Percentiles rank a stretch among this genome's conserved stretches.
Evolutionary conservation across 768 basidiomycete genomes (phyloP).

Genomic region (Termitomyces sp.): DNA sequence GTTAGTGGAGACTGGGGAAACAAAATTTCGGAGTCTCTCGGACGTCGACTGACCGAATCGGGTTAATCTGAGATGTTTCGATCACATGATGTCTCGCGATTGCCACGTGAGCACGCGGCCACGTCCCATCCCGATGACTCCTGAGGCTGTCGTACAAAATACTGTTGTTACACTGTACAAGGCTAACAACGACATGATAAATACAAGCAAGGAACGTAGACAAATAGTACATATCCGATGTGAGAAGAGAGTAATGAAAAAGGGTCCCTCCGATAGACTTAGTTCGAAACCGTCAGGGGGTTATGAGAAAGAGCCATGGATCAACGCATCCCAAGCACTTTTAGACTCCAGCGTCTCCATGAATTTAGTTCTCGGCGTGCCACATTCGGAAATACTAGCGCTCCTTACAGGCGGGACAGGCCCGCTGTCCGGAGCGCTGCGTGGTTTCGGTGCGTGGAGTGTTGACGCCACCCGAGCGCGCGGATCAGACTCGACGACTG

Average conservation of each 20-base stretch:
- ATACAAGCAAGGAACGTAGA: not conserved
- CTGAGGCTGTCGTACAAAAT: too few species aligned
- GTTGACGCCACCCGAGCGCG: constrained; percentile 2
- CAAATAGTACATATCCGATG: constrained; percentile 8
- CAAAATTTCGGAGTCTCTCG: constrained; percentile 8
- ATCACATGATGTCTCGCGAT: constrained; percentile 4
- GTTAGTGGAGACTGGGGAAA: not conserved
- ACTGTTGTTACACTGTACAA: not conserved
- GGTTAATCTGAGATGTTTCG: not conserved
- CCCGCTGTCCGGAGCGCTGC: constrained; percentile 15
- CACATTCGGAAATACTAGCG: constrained; percentile 20
- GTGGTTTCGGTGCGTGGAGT: constrained; percentile 20
- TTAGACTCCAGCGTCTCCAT: constrained; percentile 58
- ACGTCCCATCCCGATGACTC: too few species aligned
- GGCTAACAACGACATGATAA: not conserved
- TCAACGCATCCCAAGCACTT: constrained; percentile 66
- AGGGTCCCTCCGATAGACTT: not conserved
- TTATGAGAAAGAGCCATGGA: constrained; percentile 67
- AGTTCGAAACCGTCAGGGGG: not conserved
- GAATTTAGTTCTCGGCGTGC: constrained; percentile 45
- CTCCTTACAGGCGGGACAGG: constrained; percentile 8
- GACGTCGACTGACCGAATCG: not conserved
- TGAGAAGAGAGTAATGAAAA: not conserved
- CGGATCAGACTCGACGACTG: constrained; percentile 10
- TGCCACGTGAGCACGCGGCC: not conserved